Evolutionary conservation across 2,329 filamentous ascomycete species (phyloP).

Genomic region (Beauveria medogensis): DNA sequence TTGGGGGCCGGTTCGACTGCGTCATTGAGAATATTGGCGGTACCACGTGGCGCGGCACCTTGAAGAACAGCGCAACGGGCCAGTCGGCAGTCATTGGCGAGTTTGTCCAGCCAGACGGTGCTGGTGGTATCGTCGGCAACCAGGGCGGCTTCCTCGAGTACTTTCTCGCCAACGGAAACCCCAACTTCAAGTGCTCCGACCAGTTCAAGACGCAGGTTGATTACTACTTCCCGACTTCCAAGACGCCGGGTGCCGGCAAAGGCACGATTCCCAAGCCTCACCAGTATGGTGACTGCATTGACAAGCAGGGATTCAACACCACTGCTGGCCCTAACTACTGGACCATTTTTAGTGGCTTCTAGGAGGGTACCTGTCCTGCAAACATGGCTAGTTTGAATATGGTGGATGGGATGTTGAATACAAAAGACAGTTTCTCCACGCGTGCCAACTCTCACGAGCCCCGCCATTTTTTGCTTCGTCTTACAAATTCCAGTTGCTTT

Average conservation of each 20-base stretch:
- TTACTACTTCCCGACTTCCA: slow-evolving; percentile 13
- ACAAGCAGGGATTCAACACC: slow-evolving; percentile 7
- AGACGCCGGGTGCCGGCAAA: slow-evolving; percentile 9
- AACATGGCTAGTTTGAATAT: no score
- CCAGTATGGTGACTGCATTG: slow-evolving; percentile 16
- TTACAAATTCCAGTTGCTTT: no score
- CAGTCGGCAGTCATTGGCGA: slow-evolving; percentile 13
- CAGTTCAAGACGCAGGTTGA: slow-evolving; percentile 15
- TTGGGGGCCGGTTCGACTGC: slow-evolving; percentile 16
- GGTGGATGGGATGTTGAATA: no score
- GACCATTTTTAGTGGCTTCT: slow-evolving; percentile 5
- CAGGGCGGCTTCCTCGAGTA: slow-evolving; percentile 19
- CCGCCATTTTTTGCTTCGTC: no score
- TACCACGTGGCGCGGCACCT: slow-evolving; percentile 18
- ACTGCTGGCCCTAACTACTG: background rate
- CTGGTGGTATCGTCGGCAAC: slow-evolving; percentile 12
- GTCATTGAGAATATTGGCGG: slow-evolving; percentile 13
- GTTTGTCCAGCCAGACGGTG: slow-evolving; percentile 14
- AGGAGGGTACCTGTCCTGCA: background rate
- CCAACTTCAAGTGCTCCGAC: slow-evolving; percentile 12
- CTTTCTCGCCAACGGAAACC: slow-evolving; percentile 15
- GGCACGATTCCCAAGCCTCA: slow-evolving; percentile 14
- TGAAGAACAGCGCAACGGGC: slow-evolving; percentile 14
- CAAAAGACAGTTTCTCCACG: no score
- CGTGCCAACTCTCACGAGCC: no score